Percentiles rank a stretch among this genome's conserved stretches.
These are phyloP conservation scores for Chytriomyces hyalinus DNA, from an alignment of 192 early-diverging fungal genomes.

Conservation along the genomic window DNA sequence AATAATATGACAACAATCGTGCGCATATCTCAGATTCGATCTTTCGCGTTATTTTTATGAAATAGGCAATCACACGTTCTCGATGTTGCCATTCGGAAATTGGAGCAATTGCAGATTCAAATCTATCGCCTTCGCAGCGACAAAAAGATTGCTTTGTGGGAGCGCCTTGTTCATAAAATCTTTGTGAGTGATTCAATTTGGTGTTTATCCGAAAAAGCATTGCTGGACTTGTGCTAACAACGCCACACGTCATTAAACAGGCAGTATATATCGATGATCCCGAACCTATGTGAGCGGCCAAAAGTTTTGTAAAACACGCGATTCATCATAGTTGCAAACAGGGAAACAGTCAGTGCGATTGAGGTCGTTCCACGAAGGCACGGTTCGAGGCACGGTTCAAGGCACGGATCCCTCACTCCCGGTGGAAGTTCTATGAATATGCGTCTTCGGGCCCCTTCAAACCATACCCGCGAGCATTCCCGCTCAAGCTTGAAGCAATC, in stretches of 20 bases:
- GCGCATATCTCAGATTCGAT: neutral
- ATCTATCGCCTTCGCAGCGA: slow-evolving; percentile 44
- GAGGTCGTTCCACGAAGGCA: no score
- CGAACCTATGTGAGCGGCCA: neutral
- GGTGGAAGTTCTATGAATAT: no score
- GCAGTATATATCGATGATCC: slow-evolving; percentile 16
- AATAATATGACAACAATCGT: neutral
- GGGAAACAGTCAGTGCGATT: no score
- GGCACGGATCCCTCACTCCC: no score
- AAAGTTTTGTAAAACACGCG: neutral
- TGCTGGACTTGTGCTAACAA: no score
- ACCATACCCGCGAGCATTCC: no score
- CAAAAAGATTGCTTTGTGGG: slow-evolving; percentile 54
- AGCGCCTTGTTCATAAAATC: slow-evolving; percentile 45
- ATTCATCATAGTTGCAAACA: no score
- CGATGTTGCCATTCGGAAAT: slow-evolving; percentile 60
- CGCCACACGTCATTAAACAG: neutral
- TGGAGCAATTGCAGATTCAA: slow-evolving; percentile 57
- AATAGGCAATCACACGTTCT: slow-evolving; percentile 52
- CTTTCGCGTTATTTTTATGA: neutral
- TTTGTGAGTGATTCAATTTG: slow-evolving; percentile 36
- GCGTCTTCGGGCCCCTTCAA: no score
- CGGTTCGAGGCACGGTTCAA: no score
- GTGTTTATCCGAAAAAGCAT: no score
- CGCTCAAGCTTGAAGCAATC: no score